Base-by-base conservation (phyloP, 139 green algal species). In the Chlamydomonas incerta region DNA sequence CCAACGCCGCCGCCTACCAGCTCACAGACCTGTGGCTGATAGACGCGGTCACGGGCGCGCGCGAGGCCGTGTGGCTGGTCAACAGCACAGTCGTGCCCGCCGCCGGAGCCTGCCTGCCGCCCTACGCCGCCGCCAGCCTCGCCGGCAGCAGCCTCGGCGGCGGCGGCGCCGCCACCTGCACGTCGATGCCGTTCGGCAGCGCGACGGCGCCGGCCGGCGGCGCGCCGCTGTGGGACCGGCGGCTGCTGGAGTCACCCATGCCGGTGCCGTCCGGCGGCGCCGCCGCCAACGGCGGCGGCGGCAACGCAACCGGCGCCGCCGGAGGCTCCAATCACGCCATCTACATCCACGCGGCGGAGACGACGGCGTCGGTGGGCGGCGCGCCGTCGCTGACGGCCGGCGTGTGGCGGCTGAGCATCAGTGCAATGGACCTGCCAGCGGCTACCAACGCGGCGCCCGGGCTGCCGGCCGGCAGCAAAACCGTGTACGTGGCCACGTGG, bases 11-110 rank as follows among this genome's bases (percentile, higher is more conserved):
- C n/a, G 46, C 77, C 9, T 83, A 83, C 63, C 77, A 83, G n/a
- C n/a, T 83, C 41, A 74, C 52, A 47, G 77, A 83, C 65, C 65
- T 83, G 28, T 83, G 77, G 77, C 63, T 83, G 18, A 33, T 83
- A 5, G 77, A 83, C 18, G 37, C 15, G 1, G 46, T 20, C 31
- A 83, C 77, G 28, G 77, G 77, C 63, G 63, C 37, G 8, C 77
- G 63, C 46, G 26, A 74, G 13, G 2, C 33, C 34, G 63, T 83
- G 18, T 83, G 77, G 77, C 5, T 31, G 14, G 33, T 13, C 52
- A 41, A 37, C 73, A 52, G 73, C 20, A 52, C 73, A 0, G 20
- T 31, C n/a, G 6, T 47, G 10, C 20, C 47, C 20, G 72, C 72
- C 50, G 6, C n/a, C 72, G 72, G 29, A 3, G 14, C 71, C 46